These are phyloP conservation scores for Kingdonia uniflora DNA, from an alignment of 164 flowering plant genomes.

Conservation along the genomic window DNA sequence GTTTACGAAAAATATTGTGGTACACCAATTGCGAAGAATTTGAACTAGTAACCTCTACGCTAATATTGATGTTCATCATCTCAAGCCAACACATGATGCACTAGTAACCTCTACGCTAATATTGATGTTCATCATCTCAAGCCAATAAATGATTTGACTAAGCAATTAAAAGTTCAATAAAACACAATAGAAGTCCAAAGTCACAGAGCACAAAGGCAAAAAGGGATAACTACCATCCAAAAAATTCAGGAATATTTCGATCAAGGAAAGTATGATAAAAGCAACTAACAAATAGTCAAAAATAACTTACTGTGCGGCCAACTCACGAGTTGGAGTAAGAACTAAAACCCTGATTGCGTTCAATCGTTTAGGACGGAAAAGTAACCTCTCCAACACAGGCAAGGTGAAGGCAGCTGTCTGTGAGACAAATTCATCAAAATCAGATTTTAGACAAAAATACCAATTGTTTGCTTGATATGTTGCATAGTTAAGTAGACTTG, in stretches of 20 bases:
- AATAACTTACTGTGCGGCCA: constrained; percentile 88
- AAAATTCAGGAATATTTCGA: background rate
- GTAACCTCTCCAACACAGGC: constrained; percentile 81
- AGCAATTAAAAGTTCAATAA: too few relatives aligned
- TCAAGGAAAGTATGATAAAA: background rate
- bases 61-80: too few relatives aligned
- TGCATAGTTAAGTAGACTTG: too few relatives aligned
- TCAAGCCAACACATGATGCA: too few relatives aligned
- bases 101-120: too few relatives aligned
- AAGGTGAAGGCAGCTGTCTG: constrained; percentile 94
- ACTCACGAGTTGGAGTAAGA: constrained; percentile 93
- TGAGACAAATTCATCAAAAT: background rate
- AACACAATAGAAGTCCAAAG: background rate
- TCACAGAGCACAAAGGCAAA: background rate
- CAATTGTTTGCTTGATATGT: too few relatives aligned
- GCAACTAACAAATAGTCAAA: background rate
- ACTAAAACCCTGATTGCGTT: constrained; percentile 79
- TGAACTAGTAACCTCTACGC: too few relatives aligned
- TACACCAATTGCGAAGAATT: too few relatives aligned
- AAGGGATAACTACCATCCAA: background rate
- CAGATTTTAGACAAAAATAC: background rate
- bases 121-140: too few relatives aligned
- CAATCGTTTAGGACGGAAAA: constrained; percentile 72
- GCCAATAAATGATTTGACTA: too few relatives aligned
- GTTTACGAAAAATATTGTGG: too few relatives aligned